A percentile compares a stretch with the other conserved stretches of the same genome.
phyloP scores from a whole-genome alignment of 2,329 filamentous ascomycete genomes.

The Nigrograna mackinnonii region DNA sequence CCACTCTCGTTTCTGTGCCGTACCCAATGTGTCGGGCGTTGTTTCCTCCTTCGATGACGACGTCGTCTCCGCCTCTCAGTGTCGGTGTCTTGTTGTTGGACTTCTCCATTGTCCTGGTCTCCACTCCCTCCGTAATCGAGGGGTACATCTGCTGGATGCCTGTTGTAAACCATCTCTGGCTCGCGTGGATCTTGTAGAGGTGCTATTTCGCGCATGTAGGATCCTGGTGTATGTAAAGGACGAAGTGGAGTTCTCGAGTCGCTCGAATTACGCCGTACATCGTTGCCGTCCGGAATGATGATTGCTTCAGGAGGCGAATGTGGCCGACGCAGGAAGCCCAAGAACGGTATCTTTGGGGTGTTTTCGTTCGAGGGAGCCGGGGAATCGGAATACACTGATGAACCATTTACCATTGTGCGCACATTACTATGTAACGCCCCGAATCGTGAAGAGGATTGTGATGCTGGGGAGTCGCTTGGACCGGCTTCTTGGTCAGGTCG shows the following conservation, averaged over 20 bases:
- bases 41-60: constrained; percentile 28
- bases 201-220: constrained; percentile 35
- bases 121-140: constrained; percentile 40
- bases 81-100: constrained; percentile 49
- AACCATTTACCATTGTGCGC: constrained; percentile 37
- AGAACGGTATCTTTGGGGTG: constrained; percentile 37
- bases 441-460: constrained; percentile 20
- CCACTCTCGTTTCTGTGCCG: constrained; percentile 23
- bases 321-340: constrained; percentile 34
- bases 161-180: constrained; percentile 24
- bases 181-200: constrained; percentile 24
- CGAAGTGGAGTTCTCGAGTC: constrained; percentile 32
- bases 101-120: constrained; percentile 54
- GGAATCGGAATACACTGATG: constrained; percentile 40
- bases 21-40: constrained; percentile 25
- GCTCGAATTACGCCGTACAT: constrained; percentile 24
- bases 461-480: constrained; percentile 18
- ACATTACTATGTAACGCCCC: constrained; percentile 20
- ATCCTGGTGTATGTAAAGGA: constrained; percentile 38
- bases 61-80: constrained; percentile 41
- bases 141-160: constrained; percentile 36
- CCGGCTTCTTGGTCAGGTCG: constrained; percentile 29
- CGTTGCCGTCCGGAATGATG: constrained; percentile 19
- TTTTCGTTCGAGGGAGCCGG: constrained; percentile 27
- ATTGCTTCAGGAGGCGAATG: constrained; percentile 25